Evolutionary conservation across 176 grass and related monocot species (phyloP), one percentile per base, ranked within the genome.

Genomic region (Luzula sylvatica): DNA sequence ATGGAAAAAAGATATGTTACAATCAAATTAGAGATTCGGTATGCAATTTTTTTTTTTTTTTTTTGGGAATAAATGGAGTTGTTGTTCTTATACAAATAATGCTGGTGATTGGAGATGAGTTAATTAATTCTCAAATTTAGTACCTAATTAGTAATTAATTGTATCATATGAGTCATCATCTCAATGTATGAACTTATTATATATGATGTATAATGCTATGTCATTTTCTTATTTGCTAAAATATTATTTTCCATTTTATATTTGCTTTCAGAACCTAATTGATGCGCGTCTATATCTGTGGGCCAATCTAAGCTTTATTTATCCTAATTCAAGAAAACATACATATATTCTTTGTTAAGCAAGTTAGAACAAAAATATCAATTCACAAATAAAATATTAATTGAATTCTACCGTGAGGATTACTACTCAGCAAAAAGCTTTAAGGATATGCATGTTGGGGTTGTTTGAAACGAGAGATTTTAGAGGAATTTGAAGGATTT

Each of bases 221-320:
- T 35, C 9, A 35, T 7, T 35, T 35, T 7, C n/a, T 2, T 35
- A 35, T 35, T 35, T 35, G 30, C 7, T 35, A 9, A 35, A 35
- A 35, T 35, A 35, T 9, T 35, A 4, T 35, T 35, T 35, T 32
- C 8, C 9, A 7, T 35, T 46, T 17, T 46, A 45, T 13, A 25
- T 35, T 62, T 62, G 42, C 58, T 47, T 62, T 62, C 58, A 0
- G 9, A 43, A 62, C 58, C 58, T 62, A 62, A 62, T 59, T 62
- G 42, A 20, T 62, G 58, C 58, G 27, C 15, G 9, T 46, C n/a
- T n/a, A n/a, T n/a, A n/a, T n/a, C n/a, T n/a, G n/a, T n/a, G n/a
- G n/a, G n/a, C n/a, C n/a, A n/a, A n/a, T n/a, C n/a, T n/a, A n/a
- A n/a, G n/a, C n/a, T n/a, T n/a, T n/a, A n/a, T n/a, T n/a, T n/a